phyloP scores from a whole-genome alignment of 2,329 filamentous ascomycete species.

The Ceratocystiopsis sp. region DNA sequence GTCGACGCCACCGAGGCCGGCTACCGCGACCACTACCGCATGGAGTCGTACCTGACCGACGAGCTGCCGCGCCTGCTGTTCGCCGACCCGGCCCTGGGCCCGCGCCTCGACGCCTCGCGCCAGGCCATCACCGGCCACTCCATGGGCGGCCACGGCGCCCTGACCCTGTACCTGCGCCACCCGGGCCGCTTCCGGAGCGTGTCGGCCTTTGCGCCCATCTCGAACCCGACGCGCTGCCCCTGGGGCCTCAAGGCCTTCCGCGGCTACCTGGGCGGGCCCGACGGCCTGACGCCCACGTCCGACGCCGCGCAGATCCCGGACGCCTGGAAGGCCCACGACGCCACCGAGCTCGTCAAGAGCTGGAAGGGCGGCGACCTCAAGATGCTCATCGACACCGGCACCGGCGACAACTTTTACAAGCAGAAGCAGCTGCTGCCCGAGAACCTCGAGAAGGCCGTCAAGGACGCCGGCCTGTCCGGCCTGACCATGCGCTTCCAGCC shows the following conservation, averaged over 20 bases:
- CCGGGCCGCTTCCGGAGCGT: conserved; percentile 79
- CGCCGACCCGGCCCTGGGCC: conserved; percentile 37
- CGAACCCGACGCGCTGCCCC: conserved; percentile 68
- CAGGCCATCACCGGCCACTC: conserved; percentile 85
- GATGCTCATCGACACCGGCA: conserved; percentile 68
- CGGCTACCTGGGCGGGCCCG: conserved; percentile 67
- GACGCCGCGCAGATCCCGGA: conserved; percentile 23
- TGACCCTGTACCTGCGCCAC: conserved; percentile 84
- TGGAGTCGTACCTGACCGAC: conserved; percentile 82
- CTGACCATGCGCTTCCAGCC: conserved; percentile 69
- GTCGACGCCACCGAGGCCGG: conserved; percentile 62
- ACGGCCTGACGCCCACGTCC: conserved; percentile 2
- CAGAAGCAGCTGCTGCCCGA: conserved; percentile 83
- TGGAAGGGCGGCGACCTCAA: conserved; percentile 51
- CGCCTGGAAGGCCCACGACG: conserved; percentile 79
- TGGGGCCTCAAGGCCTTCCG: conserved; percentile 94
- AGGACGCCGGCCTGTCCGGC: conserved; percentile 55
- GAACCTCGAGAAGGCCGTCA: conserved; percentile 69
- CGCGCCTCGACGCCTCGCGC: conserved; percentile 46
- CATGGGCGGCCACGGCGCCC: conserved; percentile 92
- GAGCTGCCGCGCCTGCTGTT: conserved; percentile 76
- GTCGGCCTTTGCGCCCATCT: conserved; percentile 78
- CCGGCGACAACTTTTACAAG: conserved; percentile 93
- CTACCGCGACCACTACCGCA: conserved; percentile 67
- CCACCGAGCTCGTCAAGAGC: conserved; percentile 68